Conservation (phyloP, 2,329 filamentous ascomycete genomes). For the Epichloe uncinata region DNA sequence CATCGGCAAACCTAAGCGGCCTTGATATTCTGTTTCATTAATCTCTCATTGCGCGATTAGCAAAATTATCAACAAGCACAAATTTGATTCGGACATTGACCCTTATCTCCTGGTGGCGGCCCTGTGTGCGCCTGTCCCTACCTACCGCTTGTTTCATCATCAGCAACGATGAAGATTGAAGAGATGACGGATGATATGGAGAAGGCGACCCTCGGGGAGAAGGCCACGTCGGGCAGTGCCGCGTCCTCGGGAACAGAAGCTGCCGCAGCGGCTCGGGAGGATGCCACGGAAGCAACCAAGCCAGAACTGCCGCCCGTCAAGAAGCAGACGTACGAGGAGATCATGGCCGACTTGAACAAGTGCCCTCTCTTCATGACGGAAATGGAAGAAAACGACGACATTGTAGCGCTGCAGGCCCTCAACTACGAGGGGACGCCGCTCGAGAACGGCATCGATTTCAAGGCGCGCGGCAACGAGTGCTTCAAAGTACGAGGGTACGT, state of each 20-base stretch:
- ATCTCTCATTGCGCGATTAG: too few relatives aligned
- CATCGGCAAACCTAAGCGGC: too few relatives aligned
- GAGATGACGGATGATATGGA: conserved; percentile 30
- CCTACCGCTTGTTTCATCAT: not conserved
- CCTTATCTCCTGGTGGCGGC: not conserved
- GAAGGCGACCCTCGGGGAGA: conserved; percentile 15
- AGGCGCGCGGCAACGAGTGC: conserved; percentile 83
- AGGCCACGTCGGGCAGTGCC: not conserved
- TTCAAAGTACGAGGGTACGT: conserved; percentile 60
- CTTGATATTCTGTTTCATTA: too few relatives aligned
- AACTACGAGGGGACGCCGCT: conserved; percentile 84
- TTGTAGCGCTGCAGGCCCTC: conserved; percentile 79
- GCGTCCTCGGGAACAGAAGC: not conserved
- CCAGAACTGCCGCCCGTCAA: conserved; percentile 34
- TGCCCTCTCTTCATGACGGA: conserved; percentile 92
- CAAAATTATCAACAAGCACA: too few relatives aligned
- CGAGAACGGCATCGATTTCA: conserved; percentile 74
- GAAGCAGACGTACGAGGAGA: conserved; percentile 40
- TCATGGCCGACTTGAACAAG: conserved; percentile 43
- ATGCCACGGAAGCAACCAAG: conserved; percentile 13
- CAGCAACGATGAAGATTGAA: conserved; percentile 24
- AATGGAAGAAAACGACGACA: conserved; percentile 68
- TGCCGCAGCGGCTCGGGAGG: not conserved
- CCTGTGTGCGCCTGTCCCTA: not conserved
- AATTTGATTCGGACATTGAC: too few relatives aligned